These are phyloP conservation scores for Fusarium begoniae DNA, from an alignment of 2,329 filamentous ascomycete genomes.

Conservation along the genomic window DNA sequence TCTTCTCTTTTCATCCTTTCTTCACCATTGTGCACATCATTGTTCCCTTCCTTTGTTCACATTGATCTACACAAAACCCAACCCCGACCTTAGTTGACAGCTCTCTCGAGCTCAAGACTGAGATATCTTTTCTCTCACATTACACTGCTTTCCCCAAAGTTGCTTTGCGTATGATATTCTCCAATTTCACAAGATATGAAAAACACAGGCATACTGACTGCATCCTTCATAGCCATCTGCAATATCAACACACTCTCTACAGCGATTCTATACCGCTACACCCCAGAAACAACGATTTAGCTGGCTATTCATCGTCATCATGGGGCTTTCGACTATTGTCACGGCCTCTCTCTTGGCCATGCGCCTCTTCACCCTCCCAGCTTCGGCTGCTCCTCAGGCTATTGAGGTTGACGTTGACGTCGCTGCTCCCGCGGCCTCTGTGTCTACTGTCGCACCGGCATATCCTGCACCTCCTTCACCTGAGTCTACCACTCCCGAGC, in stretches of 20 bases:
- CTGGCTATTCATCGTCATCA: conserved; percentile 55
- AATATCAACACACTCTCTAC: conserved; percentile 24
- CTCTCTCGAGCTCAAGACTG: conserved; percentile 14
- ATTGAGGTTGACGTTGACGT: not conserved
- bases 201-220: conserved; percentile 16
- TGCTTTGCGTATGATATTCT: not conserved
- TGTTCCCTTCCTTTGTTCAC: conserved; percentile 6
- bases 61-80: not conserved
- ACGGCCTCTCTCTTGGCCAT: conserved; percentile 55
- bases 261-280: conserved; percentile 18
- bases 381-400: conserved; percentile 45
- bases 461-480: conserved; percentile 4
- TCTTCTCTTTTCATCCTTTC: conserved; percentile 4
- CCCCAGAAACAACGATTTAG: conserved; percentile 35
- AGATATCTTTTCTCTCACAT: not conserved
- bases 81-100: not conserved
- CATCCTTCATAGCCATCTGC: conserved; percentile 17
- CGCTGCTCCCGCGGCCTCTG: conserved; percentile 22
- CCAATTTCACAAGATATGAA: not conserved
- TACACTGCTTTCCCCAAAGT: not conserved
- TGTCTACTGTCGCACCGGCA: not conserved
- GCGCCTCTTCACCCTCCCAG: conserved; percentile 51
- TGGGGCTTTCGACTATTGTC: conserved; percentile 56
- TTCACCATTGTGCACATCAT: not conserved
- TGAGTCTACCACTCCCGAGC: not conserved